These are phyloP conservation scores for Periglandula ipomoeae DNA, from an alignment of 2,329 filamentous ascomycete species.

Conservation along the genomic window DNA sequence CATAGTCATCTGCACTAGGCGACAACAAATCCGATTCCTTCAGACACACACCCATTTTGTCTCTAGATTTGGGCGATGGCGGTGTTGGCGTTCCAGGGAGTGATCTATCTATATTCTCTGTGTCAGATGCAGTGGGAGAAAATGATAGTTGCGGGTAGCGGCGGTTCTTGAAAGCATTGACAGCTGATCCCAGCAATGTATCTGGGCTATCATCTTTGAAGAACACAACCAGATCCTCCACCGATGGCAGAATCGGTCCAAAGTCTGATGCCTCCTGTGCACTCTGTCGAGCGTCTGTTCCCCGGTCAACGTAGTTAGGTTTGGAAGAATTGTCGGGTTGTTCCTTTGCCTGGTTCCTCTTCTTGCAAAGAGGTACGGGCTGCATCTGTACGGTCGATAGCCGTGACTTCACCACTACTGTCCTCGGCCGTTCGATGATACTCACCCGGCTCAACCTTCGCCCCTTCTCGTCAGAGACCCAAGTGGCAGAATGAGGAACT, in stretches of 20 bases:
- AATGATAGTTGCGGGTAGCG: slow-evolving; percentile 18
- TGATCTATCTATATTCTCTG: slow-evolving; percentile 12
- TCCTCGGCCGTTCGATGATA: slow-evolving; percentile 17
- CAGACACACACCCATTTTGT: not conserved
- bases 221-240: slow-evolving; percentile 48
- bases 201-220: slow-evolving; percentile 37
- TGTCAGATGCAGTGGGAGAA: slow-evolving; percentile 14
- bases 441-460: slow-evolving; percentile 14
- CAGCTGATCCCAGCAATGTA: slow-evolving; percentile 33
- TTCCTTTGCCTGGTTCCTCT: slow-evolving; percentile 18
- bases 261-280: slow-evolving; percentile 17
- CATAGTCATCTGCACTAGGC: slow-evolving; percentile 30
- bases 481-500: slow-evolving; percentile 20
- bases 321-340: slow-evolving; percentile 9
- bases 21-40: not conserved
- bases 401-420: slow-evolving; percentile 20
- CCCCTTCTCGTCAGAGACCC: slow-evolving; percentile 15
- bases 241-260: slow-evolving; percentile 38
- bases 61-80: not conserved
- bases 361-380: slow-evolving; percentile 20
- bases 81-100: slow-evolving; percentile 18
- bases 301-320: slow-evolving; percentile 28
- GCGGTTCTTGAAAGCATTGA: slow-evolving; percentile 32
- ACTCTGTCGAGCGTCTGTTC: slow-evolving; percentile 26
- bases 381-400: slow-evolving; percentile 20